Base-by-base conservation (phyloP, 331 rosid genomes). In the Acacia concinna region DNA sequence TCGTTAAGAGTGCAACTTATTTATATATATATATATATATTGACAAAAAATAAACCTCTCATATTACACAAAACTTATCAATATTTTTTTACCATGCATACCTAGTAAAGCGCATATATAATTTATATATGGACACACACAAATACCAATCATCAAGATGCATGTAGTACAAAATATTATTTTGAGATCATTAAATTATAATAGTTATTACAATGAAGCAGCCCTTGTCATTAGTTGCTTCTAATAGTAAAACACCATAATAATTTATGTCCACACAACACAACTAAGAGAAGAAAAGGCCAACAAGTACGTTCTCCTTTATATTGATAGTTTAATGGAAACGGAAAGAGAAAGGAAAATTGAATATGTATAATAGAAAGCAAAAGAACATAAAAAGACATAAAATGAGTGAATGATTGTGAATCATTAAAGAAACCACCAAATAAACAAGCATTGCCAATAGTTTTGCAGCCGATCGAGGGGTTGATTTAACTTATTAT, bases 151-250 rank as follows among this genome's bases (percentile, higher is more conserved):
- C 4, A 30, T 31, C 12, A 15, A 47, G 18, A 28, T 13, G 34
- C 28, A 28, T 7, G 30, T 35, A 31, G 62, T 5, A 47, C 6
- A 72, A 51, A 49, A 30, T 70, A 28, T 15, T 4, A 18, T 46
- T 46, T 30, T 35, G 20, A 20, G n/a, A 47, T 47, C 18, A 49
- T 49, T 35, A 25, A 51, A 64, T 30, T 32, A 15, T n/a, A 27
- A 76, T 2, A 18, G 46, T 64, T 27, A 32, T 32, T 40, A 64
- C 51, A 38, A 49, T n/a, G 47, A 32, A 30, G 38, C 31, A 68
- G 28, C 69, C 37, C 46, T 56, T 56, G 34, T 68, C 63, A 63
- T 49, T 67, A 35, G 56, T 49, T 68, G 30, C 81, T 77, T 67
- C 74, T 73, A 35, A 37, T 49, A 68, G 70, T 56, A 78, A 78